Evolutionary conservation across 108 stramenopile species (phyloP), one percentile per base, ranked within the genome.

Genomic region (Ochromonas danica): DNA sequence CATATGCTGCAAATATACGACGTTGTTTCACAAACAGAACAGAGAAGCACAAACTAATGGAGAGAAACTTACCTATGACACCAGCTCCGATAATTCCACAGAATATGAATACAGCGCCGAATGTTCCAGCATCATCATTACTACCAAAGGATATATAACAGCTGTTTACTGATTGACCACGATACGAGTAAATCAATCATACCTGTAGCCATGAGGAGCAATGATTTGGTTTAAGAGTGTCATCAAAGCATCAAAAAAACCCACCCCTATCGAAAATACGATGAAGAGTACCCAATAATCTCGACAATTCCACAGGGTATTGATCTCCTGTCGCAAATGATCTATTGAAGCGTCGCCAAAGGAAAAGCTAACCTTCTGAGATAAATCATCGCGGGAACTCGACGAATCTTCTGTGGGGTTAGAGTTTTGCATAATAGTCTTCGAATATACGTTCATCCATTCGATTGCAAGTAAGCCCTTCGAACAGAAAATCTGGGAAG

Each of bases 221-320:
- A 85, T 60, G 27, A 85, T 57, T 30, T 87, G 81, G 1, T 79
- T 77, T 17, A 87, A 33, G 33, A 87, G 71, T 0, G 86, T 87
- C 42, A 84, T 41, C 36, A 87, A 40, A 10, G 84, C 61, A 70
- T 87, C 84, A 80, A 87, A 87, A 38, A 85, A 40, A 1, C 81
- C 81, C 27, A 87, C 61, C 1, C 86, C 86, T n/a, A 77, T 0
- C 1, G 65, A 65, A 51, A 87, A 85, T 40, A 45, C 22, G 17
- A 79, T 6, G 10, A 79, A 31, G 40, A 87, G 67, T 1, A 79
- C 1, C 0, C 0, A 40, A 81, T 77, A 87, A 35, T 82, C n/a
- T 1, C 62, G 43, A 62, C 83, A 39, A 17, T n/a, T 1, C 17
- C 80, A 39, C 36, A 86, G n/a, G n/a, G n/a, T n/a, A n/a, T n/a